Percentiles rank a stretch among this genome's conserved stretches.
These are phyloP conservation scores for Phialocephala sp. DNA, from an alignment of 2,329 filamentous ascomycete species.

Conservation along the genomic window DNA sequence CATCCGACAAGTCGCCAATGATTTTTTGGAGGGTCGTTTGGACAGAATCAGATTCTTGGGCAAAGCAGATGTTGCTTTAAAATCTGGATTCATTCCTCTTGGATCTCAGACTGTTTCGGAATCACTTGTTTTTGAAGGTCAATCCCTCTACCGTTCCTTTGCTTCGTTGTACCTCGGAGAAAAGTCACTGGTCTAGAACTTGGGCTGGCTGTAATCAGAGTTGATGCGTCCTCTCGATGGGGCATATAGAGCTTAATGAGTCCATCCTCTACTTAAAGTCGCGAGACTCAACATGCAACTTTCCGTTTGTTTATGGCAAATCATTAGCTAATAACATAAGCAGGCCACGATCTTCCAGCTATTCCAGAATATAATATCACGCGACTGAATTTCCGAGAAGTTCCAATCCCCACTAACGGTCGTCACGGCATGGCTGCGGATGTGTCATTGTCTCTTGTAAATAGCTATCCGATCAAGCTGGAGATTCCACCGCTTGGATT, in stretches of 20 bases:
- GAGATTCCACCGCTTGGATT: conserved; percentile 82
- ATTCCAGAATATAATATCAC: conserved; percentile 85
- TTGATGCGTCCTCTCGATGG: conserved; percentile 15
- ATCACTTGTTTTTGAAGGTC: conserved; percentile 82
- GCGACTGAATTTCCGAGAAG: conserved; percentile 79
- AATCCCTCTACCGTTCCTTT: conserved; percentile 70
- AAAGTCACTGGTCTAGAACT: conserved; percentile 52
- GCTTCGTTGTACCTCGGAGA: conserved; percentile 66
- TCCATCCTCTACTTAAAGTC: conserved; percentile 19
- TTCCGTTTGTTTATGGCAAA: conserved; percentile 3
- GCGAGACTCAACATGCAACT: background rate
- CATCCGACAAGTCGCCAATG: conserved; percentile 80
- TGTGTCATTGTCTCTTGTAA: conserved; percentile 72
- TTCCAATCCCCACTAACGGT: conserved; percentile 55
- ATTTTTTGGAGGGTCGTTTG: conserved; percentile 84
- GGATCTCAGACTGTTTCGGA: conserved; percentile 79
- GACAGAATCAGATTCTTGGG: conserved; percentile 74
- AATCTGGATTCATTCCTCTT: conserved; percentile 78
- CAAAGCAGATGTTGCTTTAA: conserved; percentile 74
- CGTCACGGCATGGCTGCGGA: conserved; percentile 76
- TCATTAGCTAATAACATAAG: conserved; percentile 32
- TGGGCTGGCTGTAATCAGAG: conserved; percentile 18
- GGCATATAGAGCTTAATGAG: conserved; percentile 28
- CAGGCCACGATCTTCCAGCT: conserved; percentile 72
- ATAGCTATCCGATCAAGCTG: conserved; percentile 79